Evolutionary conservation across 2,329 filamentous ascomycete species (phyloP).

Genomic region (Hyphodiscus sp.): DNA sequence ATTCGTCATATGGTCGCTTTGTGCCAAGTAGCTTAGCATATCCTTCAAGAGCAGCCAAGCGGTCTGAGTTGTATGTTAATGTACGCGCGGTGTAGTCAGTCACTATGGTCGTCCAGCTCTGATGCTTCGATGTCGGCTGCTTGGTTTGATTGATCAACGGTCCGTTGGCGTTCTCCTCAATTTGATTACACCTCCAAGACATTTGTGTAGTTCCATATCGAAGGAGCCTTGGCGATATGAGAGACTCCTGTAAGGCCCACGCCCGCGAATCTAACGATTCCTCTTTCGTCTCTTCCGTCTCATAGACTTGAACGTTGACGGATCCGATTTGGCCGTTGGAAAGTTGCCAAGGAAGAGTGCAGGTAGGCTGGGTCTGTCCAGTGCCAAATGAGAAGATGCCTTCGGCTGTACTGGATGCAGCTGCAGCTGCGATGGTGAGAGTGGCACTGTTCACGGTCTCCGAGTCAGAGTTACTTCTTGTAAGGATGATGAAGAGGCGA

Average conservation of each 20-base stretch:
- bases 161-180: background rate
- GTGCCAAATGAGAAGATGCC: background rate
- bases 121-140: background rate
- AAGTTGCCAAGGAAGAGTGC: background rate
- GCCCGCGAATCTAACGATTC: background rate
- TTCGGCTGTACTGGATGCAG: background rate
- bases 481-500: too few species aligned
- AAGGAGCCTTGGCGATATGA: background rate
- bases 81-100: background rate
- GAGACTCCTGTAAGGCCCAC: background rate
- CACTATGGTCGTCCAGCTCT: background rate
- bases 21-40: background rate
- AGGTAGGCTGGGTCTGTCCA: background rate
- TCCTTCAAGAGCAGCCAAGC: background rate
- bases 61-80: background rate
- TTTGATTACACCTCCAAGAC: background rate
- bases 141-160: background rate
- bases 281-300: background rate
- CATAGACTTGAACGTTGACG: background rate
- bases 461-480: too few species aligned
- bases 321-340: background rate
- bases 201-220: background rate
- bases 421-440: background rate
- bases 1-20: background rate
- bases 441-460: background rate